A percentile compares a stretch with the other conserved stretches of the same genome.
Evolutionary conservation across 1,284 basidiomycete genomes (phyloP).

Genomic region (Stygiomarasmius scandens): DNA sequence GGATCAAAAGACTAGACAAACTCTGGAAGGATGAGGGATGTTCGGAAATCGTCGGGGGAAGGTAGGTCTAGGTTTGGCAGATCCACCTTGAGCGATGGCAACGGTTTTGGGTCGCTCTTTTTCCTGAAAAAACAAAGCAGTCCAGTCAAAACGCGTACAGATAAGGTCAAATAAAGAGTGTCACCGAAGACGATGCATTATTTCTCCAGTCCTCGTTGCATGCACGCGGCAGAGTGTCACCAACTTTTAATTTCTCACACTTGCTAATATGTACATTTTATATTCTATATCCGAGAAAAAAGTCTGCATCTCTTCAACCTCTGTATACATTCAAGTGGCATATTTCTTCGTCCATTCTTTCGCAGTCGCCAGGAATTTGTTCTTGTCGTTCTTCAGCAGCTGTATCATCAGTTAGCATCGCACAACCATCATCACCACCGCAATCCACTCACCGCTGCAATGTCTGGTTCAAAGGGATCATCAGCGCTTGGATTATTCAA

Average conservation of each 20-base stretch:
- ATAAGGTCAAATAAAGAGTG: conserved; percentile 19
- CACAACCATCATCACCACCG: conserved; percentile 1
- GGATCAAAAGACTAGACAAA: conserved; percentile 42
- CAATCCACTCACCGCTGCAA: conserved; percentile 62
- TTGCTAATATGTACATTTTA: neutral
- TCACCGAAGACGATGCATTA: conserved; percentile 83
- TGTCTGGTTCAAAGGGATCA: conserved; percentile 87
- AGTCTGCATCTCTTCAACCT: conserved; percentile 7
- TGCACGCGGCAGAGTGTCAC: conserved; percentile 55
- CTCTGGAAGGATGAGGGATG: conserved; percentile 81
- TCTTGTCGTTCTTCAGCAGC: conserved; percentile 73
- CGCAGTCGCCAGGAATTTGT: conserved; percentile 72
- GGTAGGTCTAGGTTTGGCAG: conserved; percentile 57
- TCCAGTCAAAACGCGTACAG: conserved; percentile 24
- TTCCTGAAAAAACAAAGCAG: conserved; percentile 50
- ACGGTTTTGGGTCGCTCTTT: conserved; percentile 63
- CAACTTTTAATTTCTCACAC: neutral
- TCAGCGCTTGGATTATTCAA: conserved; percentile 87
- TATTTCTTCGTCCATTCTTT: conserved; percentile 83
- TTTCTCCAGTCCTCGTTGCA: conserved; percentile 59
- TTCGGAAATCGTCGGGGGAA: conserved; percentile 74
- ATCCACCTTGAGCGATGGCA: conserved; percentile 13
- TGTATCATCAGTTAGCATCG: conserved; percentile 31
- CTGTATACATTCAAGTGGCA: too few relatives aligned
- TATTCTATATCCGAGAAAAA: too few relatives aligned